These are phyloP conservation scores for Candida fluviatilis DNA, from an alignment of 805 yeast species.

Conservation along the genomic window DNA sequence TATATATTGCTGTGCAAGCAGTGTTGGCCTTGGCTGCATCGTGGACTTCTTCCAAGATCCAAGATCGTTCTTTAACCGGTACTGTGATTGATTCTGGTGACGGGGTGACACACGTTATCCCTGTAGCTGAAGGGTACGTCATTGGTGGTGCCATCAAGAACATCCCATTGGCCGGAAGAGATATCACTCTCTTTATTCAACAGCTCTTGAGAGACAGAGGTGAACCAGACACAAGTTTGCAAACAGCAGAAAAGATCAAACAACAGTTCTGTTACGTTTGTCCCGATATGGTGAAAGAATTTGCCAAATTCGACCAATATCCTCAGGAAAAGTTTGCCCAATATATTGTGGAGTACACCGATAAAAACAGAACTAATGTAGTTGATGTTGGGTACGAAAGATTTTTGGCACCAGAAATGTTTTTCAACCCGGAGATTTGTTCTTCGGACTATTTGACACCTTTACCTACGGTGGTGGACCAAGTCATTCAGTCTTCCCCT, in stretches of 20 bases:
- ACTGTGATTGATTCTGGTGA: conserved; percentile 98
- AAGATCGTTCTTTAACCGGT: conserved; percentile 94
- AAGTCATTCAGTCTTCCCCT: conserved; percentile 91
- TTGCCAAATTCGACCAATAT: conserved; percentile 89
- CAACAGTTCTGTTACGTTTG: conserved; percentile 96
- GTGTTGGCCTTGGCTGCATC: conserved; percentile 97
- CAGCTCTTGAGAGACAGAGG: conserved; percentile 93
- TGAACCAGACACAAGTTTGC: conserved; percentile 86
- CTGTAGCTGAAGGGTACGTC: conserved; percentile 98
- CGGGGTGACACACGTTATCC: conserved; percentile 98
- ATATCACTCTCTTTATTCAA: conserved; percentile 91
- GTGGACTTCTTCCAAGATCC: conserved; percentile 96
- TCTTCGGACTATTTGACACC: conserved; percentile 95
- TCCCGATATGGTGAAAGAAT: conserved; percentile 96
- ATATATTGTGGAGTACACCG: conserved; percentile 80
- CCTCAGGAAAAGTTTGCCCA: conserved; percentile 88
- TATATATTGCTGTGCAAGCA: conserved; percentile 98
- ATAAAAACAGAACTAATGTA: conserved; percentile 45
- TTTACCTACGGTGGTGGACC: conserved; percentile 92
- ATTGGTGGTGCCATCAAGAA: conserved; percentile 96
- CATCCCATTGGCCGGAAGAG: conserved; percentile 98
- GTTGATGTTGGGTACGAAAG: conserved; percentile 98
- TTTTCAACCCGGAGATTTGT: conserved; percentile 96
- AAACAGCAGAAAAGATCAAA: conserved; percentile 95
- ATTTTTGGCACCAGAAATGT: conserved; percentile 97